Conservation (phyloP, 805 yeast species). For the Wickerhamomyces strasburgensis region DNA sequence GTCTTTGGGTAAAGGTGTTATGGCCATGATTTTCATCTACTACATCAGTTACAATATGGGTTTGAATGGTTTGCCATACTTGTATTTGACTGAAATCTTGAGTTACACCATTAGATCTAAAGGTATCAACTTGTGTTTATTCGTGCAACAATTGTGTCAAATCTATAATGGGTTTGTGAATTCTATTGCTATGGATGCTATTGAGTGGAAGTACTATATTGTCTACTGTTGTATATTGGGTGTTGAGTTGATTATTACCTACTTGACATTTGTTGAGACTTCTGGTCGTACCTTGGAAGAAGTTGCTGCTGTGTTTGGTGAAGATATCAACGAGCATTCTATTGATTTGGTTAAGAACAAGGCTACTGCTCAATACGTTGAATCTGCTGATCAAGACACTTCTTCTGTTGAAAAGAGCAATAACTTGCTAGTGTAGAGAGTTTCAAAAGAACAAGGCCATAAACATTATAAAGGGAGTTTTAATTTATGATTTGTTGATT, state of each 20-base stretch:
- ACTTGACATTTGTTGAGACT: conserved; percentile 34
- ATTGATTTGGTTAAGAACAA: conserved; percentile 14
- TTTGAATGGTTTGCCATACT: conserved; percentile 40
- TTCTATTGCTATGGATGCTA: conserved; percentile 34
- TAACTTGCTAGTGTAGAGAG: conserved; percentile 11
- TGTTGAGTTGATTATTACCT: conserved; percentile 28
- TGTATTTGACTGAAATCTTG: conserved; percentile 40
- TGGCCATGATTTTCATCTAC: conserved; percentile 47
- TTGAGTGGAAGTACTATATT: conserved; percentile 34
- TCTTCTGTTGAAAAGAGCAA: conserved; percentile 10
- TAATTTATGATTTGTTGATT: conserved; percentile 1
- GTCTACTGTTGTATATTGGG: conserved; percentile 29
- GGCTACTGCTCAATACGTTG: conserved; percentile 15
- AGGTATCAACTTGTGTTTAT: conserved; percentile 24
- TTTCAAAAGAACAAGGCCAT: background rate
- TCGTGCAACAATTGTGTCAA: conserved; percentile 23
- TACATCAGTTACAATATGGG: conserved; percentile 38
- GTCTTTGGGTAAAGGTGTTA: conserved; percentile 39
- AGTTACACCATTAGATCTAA: conserved; percentile 31
- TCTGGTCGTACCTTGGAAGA: conserved; percentile 35
- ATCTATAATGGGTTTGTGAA: conserved; percentile 33
- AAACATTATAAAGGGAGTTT: no score
- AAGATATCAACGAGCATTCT: conserved; percentile 16
- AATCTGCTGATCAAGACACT: conserved; percentile 11
- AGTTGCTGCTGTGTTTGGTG: conserved; percentile 33